Base-by-base conservation (phyloP, 352 stramenopile genomes). In the Pythium chondricola region DNA sequence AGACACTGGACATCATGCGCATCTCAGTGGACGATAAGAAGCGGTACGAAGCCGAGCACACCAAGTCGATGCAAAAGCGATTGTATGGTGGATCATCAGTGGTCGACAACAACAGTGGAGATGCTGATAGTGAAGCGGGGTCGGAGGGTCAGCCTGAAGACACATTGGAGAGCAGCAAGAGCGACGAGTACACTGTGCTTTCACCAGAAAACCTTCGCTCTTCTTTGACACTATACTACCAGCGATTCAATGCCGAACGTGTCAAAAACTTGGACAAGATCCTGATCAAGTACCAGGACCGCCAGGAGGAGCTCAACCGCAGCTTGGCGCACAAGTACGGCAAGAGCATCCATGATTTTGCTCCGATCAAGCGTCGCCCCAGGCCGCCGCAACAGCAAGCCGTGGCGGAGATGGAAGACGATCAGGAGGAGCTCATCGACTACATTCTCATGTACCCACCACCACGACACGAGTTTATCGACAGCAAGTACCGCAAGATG, bases 1-100 rank as follows among this genome's bases (percentile, higher is more conserved):
- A 98, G 65, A 91, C 90, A 0, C 84, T 98, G 13, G 78, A 88
- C 48, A 73, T 96, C 22, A 65, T 97, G 43, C 80, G 89, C 31
- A 71, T 95, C 25, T 83, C 70, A 13, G 52, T 70, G 6, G 64
- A 78, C 21, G 91, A 97, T 53, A 90, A 93, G 56, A 63, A 74
- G 14, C 56, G 58, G 6, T 96, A 95, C 56, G 74, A 95, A 43
- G 44, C 43, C 7, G 67, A 85, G 27, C 69, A 91, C 44, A 56
- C 70, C 26, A 86, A 71, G 22, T 70, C 71, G 24, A 69, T 77
- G 32, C 79, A 88, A 30, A 55, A 47, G 35, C 67, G 82, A 21
- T 61, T 93, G 7, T 93, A 93, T 24, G 77, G 79, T 6, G 63
- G 41, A 2, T 25, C 48, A 26, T 20, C 50, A 2, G 48, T 40